A percentile compares a stretch with the other conserved stretches of the same genome.
phyloP scores from a whole-genome alignment of 495 filamentous ascomycete genomes.

The Glarea lozoyensis region DNA sequence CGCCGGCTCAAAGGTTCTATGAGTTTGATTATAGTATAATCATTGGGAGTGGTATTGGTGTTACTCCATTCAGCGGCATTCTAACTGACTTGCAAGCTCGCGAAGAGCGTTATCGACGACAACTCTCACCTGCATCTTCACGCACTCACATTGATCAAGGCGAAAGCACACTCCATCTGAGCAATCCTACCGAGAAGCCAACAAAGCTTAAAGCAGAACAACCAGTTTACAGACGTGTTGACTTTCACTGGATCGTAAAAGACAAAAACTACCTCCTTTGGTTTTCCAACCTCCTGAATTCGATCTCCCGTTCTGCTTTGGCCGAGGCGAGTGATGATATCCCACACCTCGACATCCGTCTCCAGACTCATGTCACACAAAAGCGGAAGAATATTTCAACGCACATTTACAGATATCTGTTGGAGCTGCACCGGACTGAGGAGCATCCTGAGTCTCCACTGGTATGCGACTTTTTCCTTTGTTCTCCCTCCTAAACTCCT shows the following conservation, averaged over 20 bases:
- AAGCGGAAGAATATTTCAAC: conserved; percentile 26
- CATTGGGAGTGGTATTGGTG: conserved; percentile 30
- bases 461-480: no score
- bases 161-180: no score
- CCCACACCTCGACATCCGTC: conserved; percentile 26
- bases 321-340: neutral
- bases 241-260: conserved; percentile 35
- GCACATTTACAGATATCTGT: conserved; percentile 29
- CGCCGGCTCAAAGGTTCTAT: conserved; percentile 30
- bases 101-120: conserved; percentile 10
- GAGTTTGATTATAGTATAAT: conserved; percentile 28
- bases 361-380: conserved; percentile 31
- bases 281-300: conserved; percentile 31
- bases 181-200: no score
- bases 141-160: conserved; percentile 1
- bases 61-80: conserved; percentile 32
- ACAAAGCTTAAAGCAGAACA: neutral
- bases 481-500: no score
- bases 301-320: conserved; percentile 10
- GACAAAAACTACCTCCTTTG: conserved; percentile 30
- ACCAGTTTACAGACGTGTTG: conserved; percentile 24
- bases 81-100: conserved; percentile 25
- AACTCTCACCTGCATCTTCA: neutral
- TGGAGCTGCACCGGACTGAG: conserved; percentile 29
- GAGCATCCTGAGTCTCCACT: conserved; percentile 25